Evolutionary conservation across 352 stramenopile species (phyloP).

Genomic region (Thalassiosira livingstoniorum): DNA sequence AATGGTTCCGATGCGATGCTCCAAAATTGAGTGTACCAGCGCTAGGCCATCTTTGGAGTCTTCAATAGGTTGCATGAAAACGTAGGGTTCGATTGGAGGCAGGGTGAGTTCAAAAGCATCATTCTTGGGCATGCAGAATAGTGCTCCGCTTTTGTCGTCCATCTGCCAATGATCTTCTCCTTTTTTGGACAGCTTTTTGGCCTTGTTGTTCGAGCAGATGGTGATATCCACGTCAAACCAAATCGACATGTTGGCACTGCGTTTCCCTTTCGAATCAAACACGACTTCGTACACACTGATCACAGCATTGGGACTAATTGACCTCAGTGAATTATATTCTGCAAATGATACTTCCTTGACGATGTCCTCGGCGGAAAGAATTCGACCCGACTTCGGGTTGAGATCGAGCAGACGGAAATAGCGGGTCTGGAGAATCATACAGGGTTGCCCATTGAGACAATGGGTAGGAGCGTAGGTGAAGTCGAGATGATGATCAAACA

Average conservation of each 20-base stretch:
- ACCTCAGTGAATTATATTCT: constrained; percentile 10
- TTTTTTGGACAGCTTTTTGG: constrained; percentile 43
- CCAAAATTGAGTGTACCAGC: constrained; percentile 36
- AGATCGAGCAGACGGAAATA: constrained; percentile 42
- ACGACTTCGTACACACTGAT: constrained; percentile 39
- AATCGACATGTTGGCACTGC: constrained; percentile 42
- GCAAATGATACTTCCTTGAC: constrained; percentile 28
- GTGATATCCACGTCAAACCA: constrained; percentile 50
- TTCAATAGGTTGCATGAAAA: constrained; percentile 58
- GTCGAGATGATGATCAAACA: constrained; percentile 20
- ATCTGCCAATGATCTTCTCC: constrained; percentile 39
- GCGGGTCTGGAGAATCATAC: constrained; percentile 45
- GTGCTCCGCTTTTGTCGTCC: constrained; percentile 24
- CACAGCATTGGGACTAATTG: constrained; percentile 15
- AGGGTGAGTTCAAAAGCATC: constrained; percentile 31
- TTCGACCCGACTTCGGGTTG: not conserved
- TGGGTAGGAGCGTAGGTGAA: constrained; percentile 49
- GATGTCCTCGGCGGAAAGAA: constrained; percentile 16
- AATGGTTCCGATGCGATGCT: constrained; percentile 49
- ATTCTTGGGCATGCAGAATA: constrained; percentile 62
- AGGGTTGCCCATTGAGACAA: constrained; percentile 46
- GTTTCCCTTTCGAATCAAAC: constrained; percentile 59
- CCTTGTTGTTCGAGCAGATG: constrained; percentile 35
- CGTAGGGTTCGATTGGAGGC: constrained; percentile 26
- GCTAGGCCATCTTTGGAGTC: constrained; percentile 36